Base-by-base conservation (phyloP, 768 basidiomycete genomes). In the Podaxis pistillaris region DNA sequence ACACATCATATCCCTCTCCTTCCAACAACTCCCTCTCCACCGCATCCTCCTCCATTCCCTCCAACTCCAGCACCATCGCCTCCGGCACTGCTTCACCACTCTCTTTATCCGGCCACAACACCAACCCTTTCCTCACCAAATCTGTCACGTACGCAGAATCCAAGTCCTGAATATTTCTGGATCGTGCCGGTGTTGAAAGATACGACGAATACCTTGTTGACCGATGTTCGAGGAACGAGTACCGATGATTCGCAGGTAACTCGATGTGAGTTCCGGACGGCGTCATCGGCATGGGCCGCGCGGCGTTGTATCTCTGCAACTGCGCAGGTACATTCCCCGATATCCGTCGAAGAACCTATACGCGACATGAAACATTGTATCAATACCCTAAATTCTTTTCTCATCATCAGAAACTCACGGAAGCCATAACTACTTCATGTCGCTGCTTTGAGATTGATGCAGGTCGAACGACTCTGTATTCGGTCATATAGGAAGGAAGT, bases 401-500 rank as follows among this genome's bases (percentile, higher is more conserved):
- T 17, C 3, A 52, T 40, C 8, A 56, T 17, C 47, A 58, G 28
- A 15, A 38, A 62, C 81, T 64, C 69, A 88, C 89, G 85, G 82
- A 84, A 63, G 81, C 80, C 12, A 79, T 81, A 40, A 89, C 69
- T 47, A 68, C 66, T 15, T 71, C 74, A 68, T 89, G 89, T 49
- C 82, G 78, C 19, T 82, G 80, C 57, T 73, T 68, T 12, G 84
- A 74, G 60, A 90, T 85, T 4, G 72, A 68, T 44, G 81, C 73
- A 56, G 77, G 80, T 7, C 69, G 65, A 4, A 87, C 76, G 15
- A 72, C 75, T 63, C 76, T 73, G 11, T 83, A 74, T 60, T 81
- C 76, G 28, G 83, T 68, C 66, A 80, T 75, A 68, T 87, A 86
- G 6, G 82, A 74, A 33, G 86, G 86, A 41, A 87, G 68, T 13